Conservation (phyloP, 768 basidiomycete genomes). For the Antrodiella citrinella region DNA sequence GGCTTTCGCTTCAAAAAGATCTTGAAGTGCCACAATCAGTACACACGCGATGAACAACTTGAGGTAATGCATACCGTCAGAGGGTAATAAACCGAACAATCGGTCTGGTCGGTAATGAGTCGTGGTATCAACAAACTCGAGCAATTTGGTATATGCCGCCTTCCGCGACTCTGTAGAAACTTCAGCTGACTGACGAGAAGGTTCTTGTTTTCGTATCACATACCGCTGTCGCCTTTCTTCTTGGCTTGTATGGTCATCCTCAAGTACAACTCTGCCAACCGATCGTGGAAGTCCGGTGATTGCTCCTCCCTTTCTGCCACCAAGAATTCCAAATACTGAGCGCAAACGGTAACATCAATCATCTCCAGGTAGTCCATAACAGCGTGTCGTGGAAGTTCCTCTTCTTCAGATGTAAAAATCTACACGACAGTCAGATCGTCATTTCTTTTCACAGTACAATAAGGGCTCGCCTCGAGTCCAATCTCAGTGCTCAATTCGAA, state of each 20-base stretch:
- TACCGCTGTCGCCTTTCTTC: constrained; percentile 52
- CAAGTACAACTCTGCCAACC: constrained; percentile 82
- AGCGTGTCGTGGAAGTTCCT: constrained; percentile 71
- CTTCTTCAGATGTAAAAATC: constrained; percentile 96
- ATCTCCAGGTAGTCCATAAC: constrained; percentile 76
- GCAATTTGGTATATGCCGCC: constrained; percentile 57
- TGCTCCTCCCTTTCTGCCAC: constrained; percentile 69
- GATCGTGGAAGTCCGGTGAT: constrained; percentile 70
- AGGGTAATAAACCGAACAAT: constrained; percentile 71
- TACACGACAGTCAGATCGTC: constrained; percentile 21
- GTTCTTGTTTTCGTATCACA: constrained; percentile 9
- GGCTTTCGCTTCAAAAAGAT: constrained; percentile 86
- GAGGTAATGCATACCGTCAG: constrained; percentile 50
- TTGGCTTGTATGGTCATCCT: constrained; percentile 53
- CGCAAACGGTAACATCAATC: constrained; percentile 60
- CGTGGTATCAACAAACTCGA: constrained; percentile 70
- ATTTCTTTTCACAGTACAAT: not conserved
- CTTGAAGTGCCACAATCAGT: constrained; percentile 28
- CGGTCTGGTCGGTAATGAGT: constrained; percentile 68
- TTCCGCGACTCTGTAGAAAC: constrained; percentile 34
- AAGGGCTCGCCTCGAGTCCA: constrained; percentile 57
- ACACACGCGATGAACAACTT: not conserved
- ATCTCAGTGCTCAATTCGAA: constrained; percentile 65
- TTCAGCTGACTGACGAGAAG: not conserved
- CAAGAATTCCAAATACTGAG: constrained; percentile 79